phyloP scores from a whole-genome alignment of 441 rosid genomes.

The Gossypium davidsonii region DNA sequence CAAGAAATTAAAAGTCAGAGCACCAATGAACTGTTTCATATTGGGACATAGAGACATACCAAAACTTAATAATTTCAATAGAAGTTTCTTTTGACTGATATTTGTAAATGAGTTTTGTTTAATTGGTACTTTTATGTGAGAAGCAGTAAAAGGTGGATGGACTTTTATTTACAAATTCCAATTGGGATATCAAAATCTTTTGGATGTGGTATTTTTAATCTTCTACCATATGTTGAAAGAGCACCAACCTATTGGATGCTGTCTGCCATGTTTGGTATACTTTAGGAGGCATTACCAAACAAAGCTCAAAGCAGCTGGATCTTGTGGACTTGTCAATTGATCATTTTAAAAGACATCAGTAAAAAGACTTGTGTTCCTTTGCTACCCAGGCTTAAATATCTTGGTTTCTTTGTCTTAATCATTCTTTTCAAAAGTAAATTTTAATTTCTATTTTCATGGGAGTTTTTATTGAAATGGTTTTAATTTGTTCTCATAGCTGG shows the following conservation, averaged over 20 bases:
- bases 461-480: neutral
- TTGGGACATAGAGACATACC: neutral
- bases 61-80: neutral
- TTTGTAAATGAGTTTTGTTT: neutral
- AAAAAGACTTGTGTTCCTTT: neutral
- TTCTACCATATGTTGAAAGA: constrained; percentile 9
- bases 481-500: neutral
- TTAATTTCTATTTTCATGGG: neutral
- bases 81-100: neutral
- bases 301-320: neutral
- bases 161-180: neutral
- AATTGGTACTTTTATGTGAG: neutral
- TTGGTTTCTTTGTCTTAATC: neutral
- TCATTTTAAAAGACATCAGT: neutral
- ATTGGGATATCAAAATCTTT: neutral
- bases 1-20: neutral
- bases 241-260: constrained; percentile 9
- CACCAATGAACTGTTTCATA: neutral
- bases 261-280: constrained; percentile 23
- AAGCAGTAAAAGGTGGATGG: neutral
- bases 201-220: constrained; percentile 3
- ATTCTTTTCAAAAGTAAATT: neutral
- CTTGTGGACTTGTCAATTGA: neutral
- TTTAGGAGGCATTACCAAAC: neutral
- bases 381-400: neutral